These are phyloP conservation scores for Chrysopogon serrulatus DNA, from an alignment of 176 grass and related monocot species.

Conservation along the genomic window DNA sequence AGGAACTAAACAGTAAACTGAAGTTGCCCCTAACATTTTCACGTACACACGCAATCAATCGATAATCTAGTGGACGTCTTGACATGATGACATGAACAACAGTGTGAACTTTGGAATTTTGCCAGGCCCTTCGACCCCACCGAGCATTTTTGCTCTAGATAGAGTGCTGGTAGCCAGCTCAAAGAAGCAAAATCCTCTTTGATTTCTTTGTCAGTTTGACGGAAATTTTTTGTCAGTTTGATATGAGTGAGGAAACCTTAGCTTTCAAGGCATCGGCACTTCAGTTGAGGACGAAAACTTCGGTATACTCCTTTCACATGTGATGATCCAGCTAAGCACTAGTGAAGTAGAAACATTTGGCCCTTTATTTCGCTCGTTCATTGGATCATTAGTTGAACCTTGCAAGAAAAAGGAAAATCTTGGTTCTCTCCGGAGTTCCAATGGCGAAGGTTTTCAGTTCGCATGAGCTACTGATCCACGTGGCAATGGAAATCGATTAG, in stretches of 20 bases:
- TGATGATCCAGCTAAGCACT: not conserved
- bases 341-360: not conserved
- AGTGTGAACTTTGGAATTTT: not conserved
- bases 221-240: not conserved
- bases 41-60: not conserved
- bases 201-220: not conserved
- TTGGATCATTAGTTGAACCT: not conserved
- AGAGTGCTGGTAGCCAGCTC: not conserved
- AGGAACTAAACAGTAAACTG: not conserved
- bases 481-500: not conserved
- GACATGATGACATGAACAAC: not conserved
- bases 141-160: not conserved
- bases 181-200: not conserved
- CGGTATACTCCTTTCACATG: not conserved
- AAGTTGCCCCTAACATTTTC: too few species aligned
- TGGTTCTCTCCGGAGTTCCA: not conserved
- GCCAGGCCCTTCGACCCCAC: not conserved
- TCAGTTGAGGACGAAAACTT: not conserved
- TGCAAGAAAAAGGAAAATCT: not conserved
- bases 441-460: not conserved
- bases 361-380: not conserved
- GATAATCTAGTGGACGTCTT: not conserved
- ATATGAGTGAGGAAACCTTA: not conserved
- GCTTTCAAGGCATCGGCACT: slow-evolving; percentile 11
- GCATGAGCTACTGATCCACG: not conserved